These are phyloP conservation scores for Calonectria pseudoturangicola DNA, from an alignment of 2,329 filamentous ascomycete genomes.

Conservation along the genomic window DNA sequence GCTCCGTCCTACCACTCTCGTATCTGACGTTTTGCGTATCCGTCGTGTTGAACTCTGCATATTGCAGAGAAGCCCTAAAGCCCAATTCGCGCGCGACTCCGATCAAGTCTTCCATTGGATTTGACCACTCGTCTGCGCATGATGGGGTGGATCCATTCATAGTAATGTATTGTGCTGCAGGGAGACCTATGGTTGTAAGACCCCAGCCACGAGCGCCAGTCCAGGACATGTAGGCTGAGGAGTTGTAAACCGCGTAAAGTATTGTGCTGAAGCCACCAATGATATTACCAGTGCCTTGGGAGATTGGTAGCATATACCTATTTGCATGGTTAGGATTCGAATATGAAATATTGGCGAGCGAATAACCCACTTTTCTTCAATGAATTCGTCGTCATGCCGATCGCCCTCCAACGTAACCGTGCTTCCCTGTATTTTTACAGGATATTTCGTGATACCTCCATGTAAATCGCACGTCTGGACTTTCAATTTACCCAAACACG, in stretches of 20 bases:
- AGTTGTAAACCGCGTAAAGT: conserved; percentile 32
- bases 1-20: conserved; percentile 38
- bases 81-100: conserved; percentile 49
- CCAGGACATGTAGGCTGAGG: conserved; percentile 41
- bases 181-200: conserved; percentile 31
- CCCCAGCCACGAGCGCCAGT: conserved; percentile 45
- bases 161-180: conserved; percentile 47
- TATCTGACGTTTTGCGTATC: conserved; percentile 44
- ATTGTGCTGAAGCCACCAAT: conserved; percentile 47
- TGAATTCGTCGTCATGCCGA: conserved; percentile 48
- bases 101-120: conserved; percentile 50
- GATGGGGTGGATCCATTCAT: conserved; percentile 37
- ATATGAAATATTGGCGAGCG: not conserved
- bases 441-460: conserved; percentile 44
- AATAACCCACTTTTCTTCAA: conserved; percentile 42
- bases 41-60: conserved; percentile 45
- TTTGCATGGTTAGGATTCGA: not conserved
- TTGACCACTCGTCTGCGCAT: conserved; percentile 44
- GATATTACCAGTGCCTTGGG: conserved; percentile 37
- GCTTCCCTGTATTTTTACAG: conserved; percentile 25
- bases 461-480: conserved; percentile 48
- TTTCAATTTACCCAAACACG: conserved; percentile 40
- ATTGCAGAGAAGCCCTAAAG: conserved; percentile 48
- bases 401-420: conserved; percentile 38
- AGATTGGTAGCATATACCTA: conserved; percentile 47